These are phyloP conservation scores for Tranzscheliella williamsii DNA, from an alignment of 1,284 basidiomycete species.

Conservation along the genomic window DNA sequence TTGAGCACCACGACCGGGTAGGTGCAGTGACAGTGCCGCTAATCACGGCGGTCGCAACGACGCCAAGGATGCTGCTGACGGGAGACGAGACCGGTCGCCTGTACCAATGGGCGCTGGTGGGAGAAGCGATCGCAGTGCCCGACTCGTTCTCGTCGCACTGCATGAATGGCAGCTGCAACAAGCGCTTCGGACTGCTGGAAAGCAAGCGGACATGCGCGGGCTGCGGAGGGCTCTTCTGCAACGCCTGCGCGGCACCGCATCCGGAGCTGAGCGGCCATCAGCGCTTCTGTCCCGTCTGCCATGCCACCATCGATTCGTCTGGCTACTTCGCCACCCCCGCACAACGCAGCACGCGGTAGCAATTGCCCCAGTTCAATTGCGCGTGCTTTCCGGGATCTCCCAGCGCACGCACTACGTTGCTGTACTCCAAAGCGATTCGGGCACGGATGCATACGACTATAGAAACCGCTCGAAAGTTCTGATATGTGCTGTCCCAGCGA, in stretches of 20 bases:
- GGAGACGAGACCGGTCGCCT: constrained; percentile 52
- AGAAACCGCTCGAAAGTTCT: no score
- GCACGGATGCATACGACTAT: no score
- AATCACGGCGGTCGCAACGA: constrained; percentile 26
- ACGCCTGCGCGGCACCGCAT: constrained; percentile 27
- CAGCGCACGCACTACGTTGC: no score
- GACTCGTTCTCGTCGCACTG: constrained; percentile 33
- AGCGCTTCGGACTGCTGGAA: constrained; percentile 50
- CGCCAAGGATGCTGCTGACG: constrained; percentile 33
- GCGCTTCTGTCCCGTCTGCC: constrained; percentile 32
- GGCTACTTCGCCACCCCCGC: constrained; percentile 20
- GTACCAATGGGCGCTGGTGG: constrained; percentile 53
- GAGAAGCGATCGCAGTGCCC: constrained; percentile 45
- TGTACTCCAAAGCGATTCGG: no score
- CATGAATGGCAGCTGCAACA: constrained; percentile 33
- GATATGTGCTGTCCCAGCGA: no score
- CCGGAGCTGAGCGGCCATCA: constrained; percentile 9
- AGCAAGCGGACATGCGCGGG: constrained; percentile 31
- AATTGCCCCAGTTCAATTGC: no score
- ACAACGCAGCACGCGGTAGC: no score
- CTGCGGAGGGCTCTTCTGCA: constrained; percentile 51
- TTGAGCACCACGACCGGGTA: constrained; percentile 40
- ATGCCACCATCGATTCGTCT: constrained; percentile 13
- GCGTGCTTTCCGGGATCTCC: no score
- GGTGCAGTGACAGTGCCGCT: constrained; percentile 5